Evolutionary conservation across 805 yeast species (phyloP), one percentile per base, ranked within the genome.

Genomic region (Kuraishia hungarica): DNA sequence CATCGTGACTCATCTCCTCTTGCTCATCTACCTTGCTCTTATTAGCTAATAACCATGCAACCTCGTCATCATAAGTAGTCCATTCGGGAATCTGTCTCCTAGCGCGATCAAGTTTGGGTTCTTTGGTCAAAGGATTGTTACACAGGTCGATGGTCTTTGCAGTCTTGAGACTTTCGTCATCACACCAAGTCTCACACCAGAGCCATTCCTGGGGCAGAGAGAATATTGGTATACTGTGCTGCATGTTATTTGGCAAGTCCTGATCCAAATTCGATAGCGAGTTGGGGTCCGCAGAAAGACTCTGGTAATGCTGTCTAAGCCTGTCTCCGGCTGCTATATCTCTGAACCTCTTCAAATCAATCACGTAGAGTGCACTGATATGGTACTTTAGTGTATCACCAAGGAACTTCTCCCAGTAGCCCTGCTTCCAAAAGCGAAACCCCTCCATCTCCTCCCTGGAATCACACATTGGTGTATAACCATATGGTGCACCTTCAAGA

Each of bases 141-240:
- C 96, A 89, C 58, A 89, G 71, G 63, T 89, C 96, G 58, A 89
- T 87, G 11, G 92, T 86, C 65, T 83, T 87, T 2, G 96, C 96
- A 0, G 72, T 70, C 54, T 66, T 66, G 56, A 86, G 69, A 39
- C 81, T 72, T 52, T 78, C 86, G 59, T 84, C 88, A 29, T 83
- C 76, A 67, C 96, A 88, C 96, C 96, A 89, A 0, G 96, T 89
- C 64, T 89, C 96, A 70, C 96, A 90, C 96, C 96, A 90, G 46
- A 89, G 72, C 96, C 96, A 89, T 50, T 88, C 92, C 60, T 85
- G 85, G 2, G 90, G 88, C 50, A 89, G 72, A 8, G 94, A 84
- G 62, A 74, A 79, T 20, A 90, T 90, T 52, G 84, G 86, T 29
- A 93, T 68, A 28, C 69, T 67, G 22, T 74, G 62, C 68, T 94